A percentile compares a stretch with the other conserved stretches of the same genome.
Evolutionary conservation across 2,329 filamentous ascomycete genomes (phyloP).

Genomic region (Clonostachys rosea): DNA sequence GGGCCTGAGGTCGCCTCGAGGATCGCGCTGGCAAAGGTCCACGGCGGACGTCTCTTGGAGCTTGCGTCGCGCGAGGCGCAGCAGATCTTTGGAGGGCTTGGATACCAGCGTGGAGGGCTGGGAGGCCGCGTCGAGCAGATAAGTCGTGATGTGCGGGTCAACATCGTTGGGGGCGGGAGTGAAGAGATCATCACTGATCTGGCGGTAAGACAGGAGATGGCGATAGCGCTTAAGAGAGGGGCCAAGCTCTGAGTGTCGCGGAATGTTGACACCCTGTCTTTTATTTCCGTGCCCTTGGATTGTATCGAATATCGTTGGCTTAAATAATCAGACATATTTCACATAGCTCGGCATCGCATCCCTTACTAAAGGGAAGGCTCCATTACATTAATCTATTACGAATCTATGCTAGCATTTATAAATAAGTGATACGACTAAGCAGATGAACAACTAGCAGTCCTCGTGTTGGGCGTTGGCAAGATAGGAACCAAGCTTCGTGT

Average conservation of each 20-base stretch:
- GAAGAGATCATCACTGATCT: constrained; percentile 50
- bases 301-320: too few species aligned
- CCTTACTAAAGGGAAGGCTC: too few species aligned
- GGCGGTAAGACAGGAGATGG: constrained; percentile 40
- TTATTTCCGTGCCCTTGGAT: too few species aligned
- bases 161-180: constrained; percentile 48
- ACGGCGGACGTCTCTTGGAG: constrained; percentile 42
- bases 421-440: too few species aligned
- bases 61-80: constrained; percentile 45
- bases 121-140: constrained; percentile 48
- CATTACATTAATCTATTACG: too few species aligned
- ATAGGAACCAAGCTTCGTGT: too few species aligned
- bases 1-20: constrained; percentile 16
- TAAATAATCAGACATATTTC: too few species aligned
- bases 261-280: too few species aligned
- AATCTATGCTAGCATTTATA: too few species aligned
- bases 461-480: too few species aligned
- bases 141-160: constrained; percentile 38
- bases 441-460: too few species aligned
- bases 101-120: constrained; percentile 42
- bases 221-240: constrained; percentile 6
- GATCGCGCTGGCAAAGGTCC: constrained; percentile 35
- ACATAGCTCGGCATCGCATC: too few species aligned
- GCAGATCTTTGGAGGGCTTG: constrained; percentile 48
- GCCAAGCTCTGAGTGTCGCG: constrained; percentile 8